phyloP scores from a whole-genome alignment of 208 protist species.

The Leishmania tarentolae region DNA sequence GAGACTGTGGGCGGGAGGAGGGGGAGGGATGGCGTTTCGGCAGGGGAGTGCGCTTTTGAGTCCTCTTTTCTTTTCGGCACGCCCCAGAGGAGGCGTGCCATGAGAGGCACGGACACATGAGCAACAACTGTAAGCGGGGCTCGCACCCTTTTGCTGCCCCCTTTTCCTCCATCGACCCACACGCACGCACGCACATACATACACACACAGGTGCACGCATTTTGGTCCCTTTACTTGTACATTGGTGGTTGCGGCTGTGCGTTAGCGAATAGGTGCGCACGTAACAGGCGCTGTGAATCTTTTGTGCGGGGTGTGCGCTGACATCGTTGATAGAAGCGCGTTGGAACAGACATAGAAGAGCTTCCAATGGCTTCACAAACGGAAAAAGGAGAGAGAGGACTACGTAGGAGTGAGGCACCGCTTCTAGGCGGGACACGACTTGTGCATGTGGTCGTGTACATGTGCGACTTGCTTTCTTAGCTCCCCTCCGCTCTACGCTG shows the following conservation, averaged over 20 bases:
- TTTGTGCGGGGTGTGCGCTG: background rate
- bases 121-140: background rate
- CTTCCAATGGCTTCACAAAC: background rate
- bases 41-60: background rate
- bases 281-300: background rate
- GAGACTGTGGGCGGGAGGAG: background rate
- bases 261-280: background rate
- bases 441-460: background rate
- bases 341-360: background rate
- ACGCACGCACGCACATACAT: too few species aligned
- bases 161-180: background rate
- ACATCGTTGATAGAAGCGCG: background rate
- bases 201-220: too few species aligned
- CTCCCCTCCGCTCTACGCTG: background rate
- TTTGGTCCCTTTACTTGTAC: background rate
- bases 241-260: background rate
- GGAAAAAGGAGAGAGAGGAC: background rate
- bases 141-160: background rate
- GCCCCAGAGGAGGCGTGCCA: too few species aligned
- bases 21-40: background rate
- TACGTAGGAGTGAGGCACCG: background rate
- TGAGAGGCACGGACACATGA: background rate
- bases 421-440: background rate
- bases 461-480: background rate
- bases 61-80: background rate